phyloP scores from a whole-genome alignment of 306 rosid genomes.

The Geum urbanum region DNA sequence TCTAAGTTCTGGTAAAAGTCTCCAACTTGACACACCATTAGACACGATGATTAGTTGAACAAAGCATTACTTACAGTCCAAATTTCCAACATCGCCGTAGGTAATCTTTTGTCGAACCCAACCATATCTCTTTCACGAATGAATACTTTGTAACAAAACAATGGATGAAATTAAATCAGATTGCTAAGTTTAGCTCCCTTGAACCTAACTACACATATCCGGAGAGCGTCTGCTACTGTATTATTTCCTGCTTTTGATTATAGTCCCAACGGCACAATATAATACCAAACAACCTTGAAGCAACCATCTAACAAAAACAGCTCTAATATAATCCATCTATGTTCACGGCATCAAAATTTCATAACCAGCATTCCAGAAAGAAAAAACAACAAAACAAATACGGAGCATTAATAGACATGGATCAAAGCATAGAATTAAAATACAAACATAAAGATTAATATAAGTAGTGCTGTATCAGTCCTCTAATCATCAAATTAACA shows the following conservation, averaged over 20 bases:
- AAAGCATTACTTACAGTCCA: constrained; percentile 26
- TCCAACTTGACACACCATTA: constrained; percentile 12
- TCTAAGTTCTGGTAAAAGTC: constrained; percentile 13
- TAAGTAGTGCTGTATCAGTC: not conserved
- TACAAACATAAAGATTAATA: not conserved
- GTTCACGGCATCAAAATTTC: constrained; percentile 37
- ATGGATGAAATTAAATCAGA: constrained; percentile 20
- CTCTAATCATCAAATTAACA: not conserved
- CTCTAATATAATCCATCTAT: constrained; percentile 34
- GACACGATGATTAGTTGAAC: constrained; percentile 17
- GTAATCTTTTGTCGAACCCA: constrained; percentile 26
- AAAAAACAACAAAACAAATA: constrained; percentile 26
- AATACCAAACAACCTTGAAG: constrained; percentile 35
- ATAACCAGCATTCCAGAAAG: constrained; percentile 44
- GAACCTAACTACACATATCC: constrained; percentile 34
- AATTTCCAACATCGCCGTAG: constrained; percentile 21
- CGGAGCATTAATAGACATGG: constrained; percentile 23
- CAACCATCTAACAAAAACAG: constrained; percentile 42
- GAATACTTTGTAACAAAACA: constrained; percentile 20
- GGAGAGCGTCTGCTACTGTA: constrained; percentile 26
- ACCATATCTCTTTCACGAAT: constrained; percentile 22
- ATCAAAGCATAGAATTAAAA: not conserved
- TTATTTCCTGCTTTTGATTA: constrained; percentile 29
- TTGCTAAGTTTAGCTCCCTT: constrained; percentile 24
- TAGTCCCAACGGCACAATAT: constrained; percentile 35